These are phyloP conservation scores for Pezicula carpinea DNA, from an alignment of 2,329 filamentous ascomycete species.

Conservation along the genomic window DNA sequence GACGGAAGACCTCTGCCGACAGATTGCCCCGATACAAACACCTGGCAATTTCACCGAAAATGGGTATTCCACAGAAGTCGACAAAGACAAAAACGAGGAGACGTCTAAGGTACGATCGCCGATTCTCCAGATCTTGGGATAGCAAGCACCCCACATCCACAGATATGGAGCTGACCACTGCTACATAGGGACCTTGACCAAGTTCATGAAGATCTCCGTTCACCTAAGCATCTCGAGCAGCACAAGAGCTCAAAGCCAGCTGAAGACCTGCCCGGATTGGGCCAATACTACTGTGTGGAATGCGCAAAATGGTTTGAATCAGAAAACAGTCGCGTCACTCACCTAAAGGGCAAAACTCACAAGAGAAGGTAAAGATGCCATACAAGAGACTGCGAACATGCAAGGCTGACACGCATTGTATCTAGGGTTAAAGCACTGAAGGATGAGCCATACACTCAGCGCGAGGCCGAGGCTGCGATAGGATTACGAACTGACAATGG, in stretches of 20 bases:
- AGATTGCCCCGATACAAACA: no score
- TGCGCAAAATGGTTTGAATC: conserved; percentile 97
- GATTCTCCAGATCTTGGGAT: no score
- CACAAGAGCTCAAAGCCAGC: conserved; percentile 73
- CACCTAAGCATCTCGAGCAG: conserved; percentile 72
- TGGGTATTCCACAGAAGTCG: conserved; percentile 62
- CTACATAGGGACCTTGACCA: conserved; percentile 80
- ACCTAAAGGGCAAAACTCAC: conserved; percentile 86
- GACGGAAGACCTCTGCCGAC: no score
- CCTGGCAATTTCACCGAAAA: conserved; percentile 28
- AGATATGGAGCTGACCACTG: conserved; percentile 1
- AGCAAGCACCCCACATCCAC: background rate
- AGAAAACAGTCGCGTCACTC: conserved; percentile 67
- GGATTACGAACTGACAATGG: conserved; percentile 70
- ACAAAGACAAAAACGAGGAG: conserved; percentile 70
- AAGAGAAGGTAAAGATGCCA: conserved; percentile 66
- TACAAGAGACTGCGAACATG: background rate
- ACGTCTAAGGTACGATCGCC: conserved; percentile 50
- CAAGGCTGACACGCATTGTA: background rate
- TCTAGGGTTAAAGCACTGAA: conserved; percentile 72
- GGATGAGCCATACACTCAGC: conserved; percentile 82
- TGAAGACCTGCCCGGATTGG: conserved; percentile 85
- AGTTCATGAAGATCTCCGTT: conserved; percentile 75
- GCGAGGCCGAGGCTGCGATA: conserved; percentile 76
- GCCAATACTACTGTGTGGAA: conserved; percentile 81